phyloP scores from a whole-genome alignment of 345 rosid species.

The Erodium maritimum region DNA sequence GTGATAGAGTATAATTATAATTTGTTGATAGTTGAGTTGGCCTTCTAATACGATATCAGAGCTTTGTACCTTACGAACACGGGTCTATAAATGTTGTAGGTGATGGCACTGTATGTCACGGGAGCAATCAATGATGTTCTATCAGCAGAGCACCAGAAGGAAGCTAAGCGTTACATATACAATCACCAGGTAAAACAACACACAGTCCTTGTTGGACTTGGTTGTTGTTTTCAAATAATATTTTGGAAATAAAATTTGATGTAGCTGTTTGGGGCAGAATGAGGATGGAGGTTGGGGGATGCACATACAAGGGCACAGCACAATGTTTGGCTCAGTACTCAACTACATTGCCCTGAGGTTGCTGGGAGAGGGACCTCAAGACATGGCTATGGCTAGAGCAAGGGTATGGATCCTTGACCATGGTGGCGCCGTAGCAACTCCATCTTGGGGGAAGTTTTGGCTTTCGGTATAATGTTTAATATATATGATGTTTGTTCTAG shows the following conservation, averaged over 20 bases:
- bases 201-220: not conserved
- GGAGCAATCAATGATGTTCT: slow-evolving; percentile 29
- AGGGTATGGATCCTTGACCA: slow-evolving; percentile 40
- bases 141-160: slow-evolving; percentile 41
- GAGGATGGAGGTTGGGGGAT: slow-evolving; percentile 59
- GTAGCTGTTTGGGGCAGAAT: slow-evolving; percentile 12
- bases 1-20: too few species aligned
- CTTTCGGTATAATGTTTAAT: slow-evolving; percentile 29
- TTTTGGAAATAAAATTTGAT: too few species aligned
- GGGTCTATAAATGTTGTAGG: slow-evolving; percentile 21
- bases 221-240: too few species aligned
- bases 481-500: too few species aligned
- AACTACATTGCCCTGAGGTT: slow-evolving; percentile 43
- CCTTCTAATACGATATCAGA: too few species aligned
- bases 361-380: slow-evolving; percentile 35
- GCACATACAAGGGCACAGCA: slow-evolving; percentile 45
- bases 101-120: slow-evolving; percentile 42
- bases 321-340: slow-evolving; percentile 33
- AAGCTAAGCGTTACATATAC: slow-evolving; percentile 42
- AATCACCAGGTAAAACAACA: slow-evolving; percentile 41
- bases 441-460: slow-evolving; percentile 57
- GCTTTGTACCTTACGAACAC: too few species aligned
- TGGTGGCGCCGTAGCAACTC: slow-evolving; percentile 28
- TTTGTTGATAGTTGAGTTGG: too few species aligned
- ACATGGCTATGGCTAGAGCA: slow-evolving; percentile 30